phyloP scores from a whole-genome alignment of 1,284 basidiomycete species.

The Pholiota adiposa region DNA sequence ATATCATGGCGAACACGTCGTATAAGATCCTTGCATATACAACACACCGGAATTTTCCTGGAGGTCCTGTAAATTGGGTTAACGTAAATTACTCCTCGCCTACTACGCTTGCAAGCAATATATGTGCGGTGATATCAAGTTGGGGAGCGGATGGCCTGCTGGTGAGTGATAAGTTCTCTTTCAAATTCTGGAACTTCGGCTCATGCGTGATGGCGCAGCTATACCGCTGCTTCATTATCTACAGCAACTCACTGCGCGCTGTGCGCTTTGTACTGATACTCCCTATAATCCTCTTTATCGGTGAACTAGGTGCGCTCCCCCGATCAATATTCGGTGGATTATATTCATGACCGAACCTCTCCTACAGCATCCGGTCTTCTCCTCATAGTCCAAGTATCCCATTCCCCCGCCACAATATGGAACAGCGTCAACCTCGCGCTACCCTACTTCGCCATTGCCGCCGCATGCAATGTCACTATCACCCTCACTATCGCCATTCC shows the following conservation, averaged over 20 bases:
- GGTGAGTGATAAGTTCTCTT: background rate
- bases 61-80: conserved; percentile 10
- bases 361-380: conserved; percentile 2
- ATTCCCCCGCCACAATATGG: conserved; percentile 8
- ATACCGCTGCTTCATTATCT: conserved; percentile 13
- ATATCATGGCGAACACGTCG: conserved; percentile 14
- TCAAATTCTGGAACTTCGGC: background rate
- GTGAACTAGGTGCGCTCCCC: conserved; percentile 1
- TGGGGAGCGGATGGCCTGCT: conserved; percentile 11
- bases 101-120: conserved; percentile 6
- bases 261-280: conserved; percentile 5
- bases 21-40: conserved; percentile 14
- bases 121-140: conserved; percentile 11
- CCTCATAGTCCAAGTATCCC: conserved; percentile 9
- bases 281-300: conserved; percentile 6
- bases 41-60: conserved; percentile 9
- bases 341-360: background rate
- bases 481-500: conserved; percentile 12
- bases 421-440: conserved; percentile 12
- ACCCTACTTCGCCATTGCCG: conserved; percentile 7
- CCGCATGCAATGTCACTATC: conserved; percentile 10
- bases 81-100: conserved; percentile 12
- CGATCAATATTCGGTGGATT: no score
- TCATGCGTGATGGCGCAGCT: background rate
- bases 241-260: conserved; percentile 5